Conservation (phyloP, 805 yeast species). For the Starmerella bombicola region DNA sequence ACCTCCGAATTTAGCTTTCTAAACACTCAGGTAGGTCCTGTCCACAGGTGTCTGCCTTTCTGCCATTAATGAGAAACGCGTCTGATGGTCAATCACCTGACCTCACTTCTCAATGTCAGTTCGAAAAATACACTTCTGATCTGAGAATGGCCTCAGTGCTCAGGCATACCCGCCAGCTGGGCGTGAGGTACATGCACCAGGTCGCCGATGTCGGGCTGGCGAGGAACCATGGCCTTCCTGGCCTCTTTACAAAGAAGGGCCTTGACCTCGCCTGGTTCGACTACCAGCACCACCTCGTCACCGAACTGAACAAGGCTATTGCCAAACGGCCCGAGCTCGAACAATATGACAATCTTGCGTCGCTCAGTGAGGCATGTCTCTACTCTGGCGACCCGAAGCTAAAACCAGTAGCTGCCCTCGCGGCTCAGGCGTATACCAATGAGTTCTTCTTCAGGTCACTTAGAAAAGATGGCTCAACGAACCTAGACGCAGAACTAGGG, state of each 20-base stretch:
- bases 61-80: no score
- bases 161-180: slow-evolving; percentile 1
- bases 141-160: no score
- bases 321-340: slow-evolving; percentile 13
- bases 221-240: slow-evolving; percentile 41
- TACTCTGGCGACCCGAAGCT: slow-evolving; percentile 14
- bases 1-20: no score
- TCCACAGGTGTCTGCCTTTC: no score
- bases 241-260: slow-evolving; percentile 52
- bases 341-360: slow-evolving; percentile 7
- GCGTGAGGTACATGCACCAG: slow-evolving; percentile 14
- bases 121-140: no score
- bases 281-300: slow-evolving; percentile 46
- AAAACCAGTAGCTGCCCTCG: slow-evolving; percentile 53
- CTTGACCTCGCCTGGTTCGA: slow-evolving; percentile 68
- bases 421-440: slow-evolving; percentile 77
- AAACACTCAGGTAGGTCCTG: no score
- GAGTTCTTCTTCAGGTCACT: slow-evolving; percentile 51
- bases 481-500: slow-evolving; percentile 22
- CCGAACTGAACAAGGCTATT: slow-evolving; percentile 23
- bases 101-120: no score
- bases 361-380: slow-evolving; percentile 13
- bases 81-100: no score
- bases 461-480: slow-evolving; percentile 20
- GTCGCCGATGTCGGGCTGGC: slow-evolving; percentile 31